Evolutionary conservation across 1,284 basidiomycete species (phyloP), one percentile per base, ranked within the genome.

Genomic region (Tremellales sp.): DNA sequence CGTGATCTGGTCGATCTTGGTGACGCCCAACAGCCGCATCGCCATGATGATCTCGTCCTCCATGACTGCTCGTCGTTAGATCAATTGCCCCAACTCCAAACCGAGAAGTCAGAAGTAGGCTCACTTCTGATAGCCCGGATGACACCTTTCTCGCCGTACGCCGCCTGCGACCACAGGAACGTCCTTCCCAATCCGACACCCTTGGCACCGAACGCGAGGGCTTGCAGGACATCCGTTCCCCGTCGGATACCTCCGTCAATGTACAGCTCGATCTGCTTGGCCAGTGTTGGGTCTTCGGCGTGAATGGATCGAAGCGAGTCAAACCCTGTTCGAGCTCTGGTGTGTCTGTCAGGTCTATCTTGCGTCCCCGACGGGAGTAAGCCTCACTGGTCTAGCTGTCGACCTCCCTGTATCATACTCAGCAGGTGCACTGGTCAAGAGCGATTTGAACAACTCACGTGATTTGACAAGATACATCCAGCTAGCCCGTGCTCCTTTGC

Each of bases 231-330:
- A 45, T 75, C 74, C 1, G 65, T 68, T 12, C 77, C 78, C 17
- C 77, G 48, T 22, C 75, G 53, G 19, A 76, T 65, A 1, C 78
- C 77, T 3, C 78, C 77, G 46, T 79, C 78, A 46, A 77, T 56
- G 42, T 73, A 78, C 21, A 79, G 64, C 47, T 79, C 77, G 44
- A 75, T 56, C 29, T 70, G 53, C 26, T 70, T 55, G 4, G 71
- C 48, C 6, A 76, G 49, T 22, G 65, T 53, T 3, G 75, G 75
- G 33, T 72, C 65, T 40, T 72, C 61, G 23, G 67, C 61, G 40
- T 75, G 67, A 15, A 78, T 70, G 48, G 64, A 55, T 24, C 68
- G 63, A 22, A 75, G 60, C 17, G 65, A 64, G 46, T 72, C 72
- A 43, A 74, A 67, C 1, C 57, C 61, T 19, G 66, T 59, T 7